Evolutionary conservation across 192 early-diverging fungal genomes (phyloP), one percentile per base, ranked within the genome.

Genomic region (Coemansia sp.): DNA sequence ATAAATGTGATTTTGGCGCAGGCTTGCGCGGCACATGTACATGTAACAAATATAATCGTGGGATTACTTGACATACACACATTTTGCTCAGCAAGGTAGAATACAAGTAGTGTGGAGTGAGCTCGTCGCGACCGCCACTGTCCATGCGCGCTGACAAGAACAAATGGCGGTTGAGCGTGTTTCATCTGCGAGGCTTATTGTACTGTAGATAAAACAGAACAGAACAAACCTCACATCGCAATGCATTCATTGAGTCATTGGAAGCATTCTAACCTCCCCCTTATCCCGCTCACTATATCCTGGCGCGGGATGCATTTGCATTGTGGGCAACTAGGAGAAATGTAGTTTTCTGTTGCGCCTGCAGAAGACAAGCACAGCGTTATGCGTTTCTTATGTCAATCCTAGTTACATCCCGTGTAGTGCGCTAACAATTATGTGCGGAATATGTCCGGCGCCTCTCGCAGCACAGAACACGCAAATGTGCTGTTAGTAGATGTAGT

Each of bases 221-320:
- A 32, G 32, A 32, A 32, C 32, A 32, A 7, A 32, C 6, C 32
- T 1, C 32, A 32, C 32, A 32, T 32, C 32, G 32, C 32, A 32
- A 32, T 32, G 32, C 32, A 32, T 32, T 32, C 32, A 32, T 32
- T 32, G 32, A 52, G 23, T 24, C 6, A 57, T 38, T 35, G 25
- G 3, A 15, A 43, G 41, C 15, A n/a, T 15, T 43, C 57, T 59
- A 17, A 12, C 57, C 12, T 32, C 4, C 56, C 56, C 56, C 56
- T 57, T 37, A 57, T 57, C 56, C 56, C 56, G 35, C 37, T 57
- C 56, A 57, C 56, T 57, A 57, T 57, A 57, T 57, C 56, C 37
- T 32, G 32, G 32, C 32, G 32, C 32, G 7, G 7, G 32, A 32
- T 32, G 32, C 32, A 32, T 32, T 32, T 32, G 19, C 32, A 32